Conservation (phyloP, 2,329 filamentous ascomycete genomes). For the Clonostachys rosea region DNA sequence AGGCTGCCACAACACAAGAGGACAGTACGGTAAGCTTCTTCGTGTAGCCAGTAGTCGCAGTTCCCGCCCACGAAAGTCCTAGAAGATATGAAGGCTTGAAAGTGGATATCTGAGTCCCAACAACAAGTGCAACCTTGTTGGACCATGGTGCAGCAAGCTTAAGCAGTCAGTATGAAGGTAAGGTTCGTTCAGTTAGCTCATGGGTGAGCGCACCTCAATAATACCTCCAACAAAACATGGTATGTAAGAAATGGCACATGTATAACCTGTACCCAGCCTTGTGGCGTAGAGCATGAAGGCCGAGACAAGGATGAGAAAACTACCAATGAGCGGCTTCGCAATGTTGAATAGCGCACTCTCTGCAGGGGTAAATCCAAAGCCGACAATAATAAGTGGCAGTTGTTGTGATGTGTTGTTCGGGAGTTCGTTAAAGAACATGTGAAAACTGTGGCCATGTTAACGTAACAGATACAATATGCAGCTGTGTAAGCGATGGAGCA, state of each 20-base stretch:
- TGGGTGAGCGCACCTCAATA: constrained; percentile 7
- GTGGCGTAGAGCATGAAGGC: constrained; percentile 11
- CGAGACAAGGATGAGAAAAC: constrained; percentile 10
- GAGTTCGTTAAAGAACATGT: constrained; percentile 18
- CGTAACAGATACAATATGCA: neutral
- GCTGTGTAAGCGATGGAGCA: neutral
- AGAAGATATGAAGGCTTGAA: constrained; percentile 19
- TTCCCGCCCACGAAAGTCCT: constrained; percentile 16
- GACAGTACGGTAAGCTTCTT: constrained; percentile 14
- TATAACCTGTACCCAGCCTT: constrained; percentile 13
- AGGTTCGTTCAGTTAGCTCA: neutral
- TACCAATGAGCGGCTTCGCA: constrained; percentile 12
- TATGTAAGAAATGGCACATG: constrained; percentile 15
- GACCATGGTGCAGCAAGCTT: constrained; percentile 13
- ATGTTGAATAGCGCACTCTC: constrained; percentile 16
- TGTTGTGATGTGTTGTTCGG: constrained; percentile 16
- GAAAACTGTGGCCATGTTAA: constrained; percentile 4
- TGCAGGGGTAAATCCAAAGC: constrained; percentile 13
- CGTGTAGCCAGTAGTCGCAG: constrained; percentile 12
- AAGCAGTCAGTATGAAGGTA: neutral
- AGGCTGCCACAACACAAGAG: constrained; percentile 11
- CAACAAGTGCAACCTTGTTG: constrained; percentile 17
- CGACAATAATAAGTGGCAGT: constrained; percentile 13
- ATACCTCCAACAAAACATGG: constrained; percentile 13
- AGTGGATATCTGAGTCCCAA: constrained; percentile 18